phyloP scores from a whole-genome alignment of 2,329 filamentous ascomycete genomes.

The Pestalotiopsis sp. region DNA sequence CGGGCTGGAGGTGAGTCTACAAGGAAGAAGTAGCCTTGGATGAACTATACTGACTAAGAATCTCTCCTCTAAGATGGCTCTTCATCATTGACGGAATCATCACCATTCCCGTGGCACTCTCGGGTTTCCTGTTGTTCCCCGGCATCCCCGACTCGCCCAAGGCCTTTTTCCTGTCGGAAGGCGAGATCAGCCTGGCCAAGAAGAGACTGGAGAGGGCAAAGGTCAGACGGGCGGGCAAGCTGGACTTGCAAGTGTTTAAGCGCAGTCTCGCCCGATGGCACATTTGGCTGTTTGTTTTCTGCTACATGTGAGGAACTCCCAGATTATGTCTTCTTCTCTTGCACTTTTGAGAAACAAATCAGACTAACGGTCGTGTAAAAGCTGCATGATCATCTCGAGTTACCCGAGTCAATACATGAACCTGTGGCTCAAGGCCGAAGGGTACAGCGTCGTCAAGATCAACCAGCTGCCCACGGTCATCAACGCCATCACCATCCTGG shows the following conservation, averaged over 20 bases:
- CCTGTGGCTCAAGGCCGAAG: conserved; percentile 53
- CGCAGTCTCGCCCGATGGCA: conserved; percentile 51
- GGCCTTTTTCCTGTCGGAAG: conserved; percentile 37
- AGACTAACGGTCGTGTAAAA: conserved; percentile 17
- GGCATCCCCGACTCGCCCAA: conserved; percentile 43
- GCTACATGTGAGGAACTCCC: conserved; percentile 54
- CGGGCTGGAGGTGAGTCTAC: conserved; percentile 22
- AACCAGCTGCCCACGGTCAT: conserved; percentile 53
- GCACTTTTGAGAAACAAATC: too few relatives aligned
- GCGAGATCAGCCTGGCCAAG: conserved; percentile 40
- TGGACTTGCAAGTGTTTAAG: conserved; percentile 46
- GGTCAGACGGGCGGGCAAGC: conserved; percentile 40
- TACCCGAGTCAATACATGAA: conserved; percentile 54
- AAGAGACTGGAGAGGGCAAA: conserved; percentile 31
- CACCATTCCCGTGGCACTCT: conserved; percentile 52
- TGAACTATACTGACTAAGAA: not conserved
- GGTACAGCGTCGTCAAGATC: conserved; percentile 49
- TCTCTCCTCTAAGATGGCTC: conserved; percentile 35
- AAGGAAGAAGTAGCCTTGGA: too few relatives aligned
- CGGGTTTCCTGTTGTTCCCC: conserved; percentile 49
- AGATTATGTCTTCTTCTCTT: too few relatives aligned
- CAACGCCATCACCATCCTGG: conserved; percentile 49
- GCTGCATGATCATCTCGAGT: conserved; percentile 46
- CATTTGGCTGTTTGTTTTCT: conserved; percentile 51
- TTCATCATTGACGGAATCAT: conserved; percentile 61